Evolutionary conservation across 2,329 filamentous ascomycete genomes (phyloP).

Genomic region (Alternaria burnsii): DNA sequence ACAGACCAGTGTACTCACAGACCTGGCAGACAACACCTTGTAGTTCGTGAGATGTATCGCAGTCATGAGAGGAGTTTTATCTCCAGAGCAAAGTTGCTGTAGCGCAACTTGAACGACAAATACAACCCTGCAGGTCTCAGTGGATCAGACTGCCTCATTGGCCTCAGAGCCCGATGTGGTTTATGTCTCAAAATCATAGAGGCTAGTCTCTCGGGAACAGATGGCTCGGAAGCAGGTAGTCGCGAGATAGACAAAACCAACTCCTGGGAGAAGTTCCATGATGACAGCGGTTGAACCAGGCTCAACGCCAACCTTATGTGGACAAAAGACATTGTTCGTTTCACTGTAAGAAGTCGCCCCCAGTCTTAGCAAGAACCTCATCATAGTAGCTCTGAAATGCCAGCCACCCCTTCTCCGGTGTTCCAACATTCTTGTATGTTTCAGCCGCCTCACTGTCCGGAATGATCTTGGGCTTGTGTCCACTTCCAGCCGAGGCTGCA

Average conservation of each 20-base stretch:
- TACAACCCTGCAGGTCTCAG: background rate
- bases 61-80: background rate
- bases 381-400: constrained; percentile 65
- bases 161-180: background rate
- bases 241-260: background rate
- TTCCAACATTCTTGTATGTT: constrained; percentile 55
- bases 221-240: background rate
- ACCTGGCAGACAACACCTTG: too few relatives aligned
- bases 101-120: background rate
- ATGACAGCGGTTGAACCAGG: too few relatives aligned
- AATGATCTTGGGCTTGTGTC: constrained; percentile 53
- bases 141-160: background rate
- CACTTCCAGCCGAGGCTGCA: constrained; percentile 49
- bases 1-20: background rate
- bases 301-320: too few relatives aligned
- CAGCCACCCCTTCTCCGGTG: constrained; percentile 62
- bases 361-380: constrained; percentile 61
- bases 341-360: constrained; percentile 58
- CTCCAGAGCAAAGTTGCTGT: background rate
- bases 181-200: background rate
- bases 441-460: constrained; percentile 52
- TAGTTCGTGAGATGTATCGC: background rate
- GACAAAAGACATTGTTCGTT: too few relatives aligned
- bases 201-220: background rate
- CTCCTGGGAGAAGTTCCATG: background rate